Evolutionary conservation across 495 filamentous ascomycete species (phyloP).

Genomic region (Aspergillus baeticus): DNA sequence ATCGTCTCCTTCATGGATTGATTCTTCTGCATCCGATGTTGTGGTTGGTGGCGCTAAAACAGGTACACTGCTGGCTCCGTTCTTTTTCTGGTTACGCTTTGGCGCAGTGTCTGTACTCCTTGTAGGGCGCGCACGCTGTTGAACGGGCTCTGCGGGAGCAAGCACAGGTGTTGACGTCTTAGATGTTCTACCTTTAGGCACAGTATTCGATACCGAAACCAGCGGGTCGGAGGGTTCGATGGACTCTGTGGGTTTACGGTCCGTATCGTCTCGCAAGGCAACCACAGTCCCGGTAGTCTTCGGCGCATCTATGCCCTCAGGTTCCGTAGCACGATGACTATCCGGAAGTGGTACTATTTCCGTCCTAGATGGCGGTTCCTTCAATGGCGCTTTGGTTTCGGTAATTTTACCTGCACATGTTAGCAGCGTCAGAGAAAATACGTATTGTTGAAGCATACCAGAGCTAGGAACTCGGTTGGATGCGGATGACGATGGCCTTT

Average conservation of each 20-base stretch:
- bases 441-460: conserved; percentile 23
- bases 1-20: conserved; percentile 58
- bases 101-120: conserved; percentile 39
- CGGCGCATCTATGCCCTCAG: conserved; percentile 25
- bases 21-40: conserved; percentile 50
- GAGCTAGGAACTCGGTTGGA: conserved; percentile 45
- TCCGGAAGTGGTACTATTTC: conserved; percentile 28
- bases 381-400: conserved; percentile 33
- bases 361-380: conserved; percentile 31
- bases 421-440: conserved; percentile 1
- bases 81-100: conserved; percentile 72
- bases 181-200: conserved; percentile 40
- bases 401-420: conserved; percentile 31
- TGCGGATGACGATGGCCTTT: conserved; percentile 59
- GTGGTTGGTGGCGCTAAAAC: conserved; percentile 31
- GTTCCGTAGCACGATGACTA: conserved; percentile 24
- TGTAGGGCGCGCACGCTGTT: conserved; percentile 38
- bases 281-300: conserved; percentile 32
- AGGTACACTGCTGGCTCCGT: conserved; percentile 27
- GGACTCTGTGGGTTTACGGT: conserved; percentile 29
- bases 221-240: conserved; percentile 26
- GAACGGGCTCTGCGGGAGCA: conserved; percentile 37
- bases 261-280: conserved; percentile 33
- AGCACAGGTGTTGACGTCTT: conserved; percentile 61
- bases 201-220: conserved; percentile 5